Evolutionary conservation across 2,329 filamentous ascomycete genomes (phyloP), one percentile per base, ranked within the genome.

Genomic region (Zymoseptoria brevis): DNA sequence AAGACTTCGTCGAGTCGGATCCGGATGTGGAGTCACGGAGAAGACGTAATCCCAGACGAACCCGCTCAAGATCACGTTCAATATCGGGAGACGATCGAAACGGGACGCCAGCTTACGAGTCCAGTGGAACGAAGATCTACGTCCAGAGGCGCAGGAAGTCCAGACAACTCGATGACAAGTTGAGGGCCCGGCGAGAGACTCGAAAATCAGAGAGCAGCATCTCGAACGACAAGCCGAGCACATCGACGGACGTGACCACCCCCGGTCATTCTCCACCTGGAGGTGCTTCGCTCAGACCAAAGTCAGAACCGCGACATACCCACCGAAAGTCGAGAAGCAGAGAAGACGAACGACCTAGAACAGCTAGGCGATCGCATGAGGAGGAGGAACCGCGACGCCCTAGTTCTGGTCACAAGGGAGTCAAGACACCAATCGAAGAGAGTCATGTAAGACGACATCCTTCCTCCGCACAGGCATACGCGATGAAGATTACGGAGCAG

Each of bases 91-190:
- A 67, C 51, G 54, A 55, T 24, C 60, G 65, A 26, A 64, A 66
- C 50, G 61, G 54, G 9, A 67, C 64, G 19, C 51, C 51, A 24
- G 68, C 71, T 52, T 72, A 68, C 51, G 68, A 71, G 53, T 66
- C 66, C 54, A 67, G 67, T 51, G 70, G 71, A 19, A 68, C 68
- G 29, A 72, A 69, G 51, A 64, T 72, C 8, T 72, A 71, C 61
- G 66, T 72, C 62, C 70, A 69, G 59, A 64, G 68, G 48, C 64
- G 67, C 19, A 63, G 57, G 57, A 63, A 64, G 45, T 69, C 68
- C 11, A 58, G 58, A 48, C 58, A 63, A 16, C 49, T 51, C n/a
- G 59, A 62, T 52, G 61, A 64, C 51, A 22, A 58, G 9, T 63
- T 58, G 21, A 67, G 35, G 62, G 22, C 67, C 69, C 7, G 66